A percentile compares a stretch with the other conserved stretches of the same genome.
phyloP scores from a whole-genome alignment of 441 rosid species.

The Iberis amara region DNA sequence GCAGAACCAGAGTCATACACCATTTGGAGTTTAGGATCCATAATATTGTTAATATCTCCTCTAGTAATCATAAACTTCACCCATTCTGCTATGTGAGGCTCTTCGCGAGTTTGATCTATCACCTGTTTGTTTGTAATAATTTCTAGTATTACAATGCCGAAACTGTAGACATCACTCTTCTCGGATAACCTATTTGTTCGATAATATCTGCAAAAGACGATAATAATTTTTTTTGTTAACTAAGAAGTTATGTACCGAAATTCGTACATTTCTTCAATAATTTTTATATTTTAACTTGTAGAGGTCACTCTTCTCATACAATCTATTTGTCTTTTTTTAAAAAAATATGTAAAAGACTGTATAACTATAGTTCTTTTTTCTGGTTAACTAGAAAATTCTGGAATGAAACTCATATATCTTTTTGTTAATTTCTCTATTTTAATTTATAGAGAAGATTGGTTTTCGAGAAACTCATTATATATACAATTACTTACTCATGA shows the following conservation, averaged over 20 bases:
- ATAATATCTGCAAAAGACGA: conserved; percentile 20
- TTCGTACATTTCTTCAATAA: too few species aligned
- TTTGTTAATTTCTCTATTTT: too few species aligned
- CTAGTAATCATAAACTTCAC: conserved; percentile 25
- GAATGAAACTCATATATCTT: too few species aligned
- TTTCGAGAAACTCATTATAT: neutral
- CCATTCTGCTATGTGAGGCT: conserved; percentile 28
- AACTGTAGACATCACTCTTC: conserved; percentile 32
- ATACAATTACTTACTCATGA: conserved; percentile 33
- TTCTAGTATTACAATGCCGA: conserved; percentile 29
- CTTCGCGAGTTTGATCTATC: conserved; percentile 14
- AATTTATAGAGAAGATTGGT: neutral
- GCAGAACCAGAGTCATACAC: conserved; percentile 26
- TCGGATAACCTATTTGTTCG: conserved; percentile 24
- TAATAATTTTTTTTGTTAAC: too few species aligned
- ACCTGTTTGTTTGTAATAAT: conserved; percentile 26
- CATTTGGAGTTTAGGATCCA: conserved; percentile 26
- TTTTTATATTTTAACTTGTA: too few species aligned
- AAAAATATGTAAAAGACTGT: too few species aligned
- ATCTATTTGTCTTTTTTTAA: too few species aligned
- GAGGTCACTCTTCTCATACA: too few species aligned
- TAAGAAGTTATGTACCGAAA: too few species aligned
- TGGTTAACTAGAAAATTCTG: too few species aligned
- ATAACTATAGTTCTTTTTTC: neutral
- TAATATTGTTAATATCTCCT: conserved; percentile 26